Evolutionary conservation across 2,329 filamentous ascomycete species (phyloP), one percentile per base, ranked within the genome.

Genomic region (Apiospora koreana): DNA sequence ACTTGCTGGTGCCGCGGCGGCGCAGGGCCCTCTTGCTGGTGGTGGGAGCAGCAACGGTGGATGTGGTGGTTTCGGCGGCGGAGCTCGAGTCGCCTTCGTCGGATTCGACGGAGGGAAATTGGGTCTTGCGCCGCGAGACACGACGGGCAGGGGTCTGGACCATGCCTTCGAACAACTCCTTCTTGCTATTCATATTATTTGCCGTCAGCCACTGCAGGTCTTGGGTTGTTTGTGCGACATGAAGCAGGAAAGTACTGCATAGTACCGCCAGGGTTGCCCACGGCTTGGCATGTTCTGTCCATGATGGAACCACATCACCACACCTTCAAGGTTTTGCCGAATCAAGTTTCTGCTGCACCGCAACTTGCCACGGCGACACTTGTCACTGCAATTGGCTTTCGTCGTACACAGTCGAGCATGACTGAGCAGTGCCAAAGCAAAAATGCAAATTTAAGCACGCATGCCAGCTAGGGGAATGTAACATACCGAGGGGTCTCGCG

Each of bases 161-260:
- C 87, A 90, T 88, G 75, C 88, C 88, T 45, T 88, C 84, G 75
- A 88, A 89, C 70, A 88, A 85, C 77, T 89, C 87, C 80, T 88
- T 89, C 80, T 90, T 90, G 74, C 88, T 90, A 69, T 68, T 41
- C 46, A n/a, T 58, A 14, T 21, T 31, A 21, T 21, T 28, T 45
- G 3, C 9, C 38, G 64, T 66, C 38, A 66, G 64, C 31, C 18
- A 67, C 66, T 42, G 25, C 38, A 50, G 42, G 45, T 46, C 45
- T 25, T 48, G 23, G 12, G 9, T 62, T n/a, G 3, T 38, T 38
- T 35, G 31, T 62, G 31, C 54, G 54, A 62, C 54, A 38, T 38
- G 31, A 23, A 14, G 18, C 54, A n/a, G 31, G 21, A 21, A 12
- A n/a, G 2, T 35, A 10, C 6, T 35, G 28, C 16, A 21, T 35